Conservation (phyloP, 208 protist genomes). For the Endotrypanum monterogeii region DNA sequence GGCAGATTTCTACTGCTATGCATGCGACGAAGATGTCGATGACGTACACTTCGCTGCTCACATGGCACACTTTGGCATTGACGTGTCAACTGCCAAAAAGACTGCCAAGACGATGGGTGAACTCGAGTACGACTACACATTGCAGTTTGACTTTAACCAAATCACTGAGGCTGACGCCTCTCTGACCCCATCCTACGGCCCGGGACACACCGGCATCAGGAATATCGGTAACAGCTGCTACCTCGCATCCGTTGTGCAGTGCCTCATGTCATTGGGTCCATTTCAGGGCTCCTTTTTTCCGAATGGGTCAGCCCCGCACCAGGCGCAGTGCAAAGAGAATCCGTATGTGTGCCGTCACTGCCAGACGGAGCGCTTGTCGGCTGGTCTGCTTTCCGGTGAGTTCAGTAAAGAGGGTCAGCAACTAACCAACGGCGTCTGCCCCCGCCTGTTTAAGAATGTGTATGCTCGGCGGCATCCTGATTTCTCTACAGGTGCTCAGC, state of each 20-base stretch:
- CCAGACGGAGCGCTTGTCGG: conserved; percentile 93
- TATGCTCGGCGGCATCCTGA: conserved; percentile 94
- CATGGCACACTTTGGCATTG: conserved; percentile 96
- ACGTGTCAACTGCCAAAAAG: conserved; percentile 91
- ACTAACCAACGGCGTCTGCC: conserved; percentile 80
- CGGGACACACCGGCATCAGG: conserved; percentile 92
- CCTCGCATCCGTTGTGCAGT: conserved; percentile 95
- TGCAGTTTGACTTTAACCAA: conserved; percentile 93
- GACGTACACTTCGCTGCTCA: conserved; percentile 94
- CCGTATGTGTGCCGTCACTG: conserved; percentile 72
- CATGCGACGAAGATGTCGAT: conserved; percentile 93
- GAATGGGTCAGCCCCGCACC: conserved; percentile 43
- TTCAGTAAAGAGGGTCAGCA: conserved; percentile 77
- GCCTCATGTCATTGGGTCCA: conserved; percentile 79
- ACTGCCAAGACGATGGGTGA: conserved; percentile 97
- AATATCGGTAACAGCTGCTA: conserved; percentile 99
- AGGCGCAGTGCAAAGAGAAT: conserved; percentile 51
- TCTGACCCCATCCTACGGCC: conserved; percentile 91
- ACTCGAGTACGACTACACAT: conserved; percentile 96
- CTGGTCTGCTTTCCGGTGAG: conserved; percentile 91
- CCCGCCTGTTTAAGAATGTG: conserved; percentile 95
- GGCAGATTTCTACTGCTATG: conserved; percentile 96
- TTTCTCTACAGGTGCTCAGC: conserved; percentile 95
- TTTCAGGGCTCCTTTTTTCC: conserved; percentile 85
- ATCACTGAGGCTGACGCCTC: conserved; percentile 89